Conservation (phyloP, 345 rosid species). For the Angophora floribunda region DNA sequence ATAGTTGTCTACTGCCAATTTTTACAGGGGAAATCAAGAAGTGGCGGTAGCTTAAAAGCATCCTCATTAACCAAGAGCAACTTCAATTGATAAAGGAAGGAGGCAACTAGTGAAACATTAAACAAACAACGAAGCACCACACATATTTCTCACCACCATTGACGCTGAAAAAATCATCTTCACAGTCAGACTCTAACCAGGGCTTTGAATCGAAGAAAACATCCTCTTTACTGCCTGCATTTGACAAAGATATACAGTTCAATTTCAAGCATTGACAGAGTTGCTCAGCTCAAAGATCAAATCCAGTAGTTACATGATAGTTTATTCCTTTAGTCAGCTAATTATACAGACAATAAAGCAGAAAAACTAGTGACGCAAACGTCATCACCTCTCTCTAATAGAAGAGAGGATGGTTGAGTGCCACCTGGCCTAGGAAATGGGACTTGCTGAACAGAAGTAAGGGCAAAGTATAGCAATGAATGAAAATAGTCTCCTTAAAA, state of each 20-base stretch:
- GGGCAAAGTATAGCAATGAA: not conserved
- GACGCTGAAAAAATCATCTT: slow-evolving; percentile 89
- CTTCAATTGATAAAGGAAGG: not conserved
- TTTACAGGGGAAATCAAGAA: not conserved
- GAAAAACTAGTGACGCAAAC: not conserved
- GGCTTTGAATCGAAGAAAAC: slow-evolving; percentile 70
- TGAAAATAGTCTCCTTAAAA: not conserved
- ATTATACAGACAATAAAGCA: not conserved
- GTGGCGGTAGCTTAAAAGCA: not conserved
- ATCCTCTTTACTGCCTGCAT: slow-evolving; percentile 83
- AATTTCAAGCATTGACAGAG: not conserved
- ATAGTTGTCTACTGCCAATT: not conserved
- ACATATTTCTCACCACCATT: slow-evolving; percentile 60
- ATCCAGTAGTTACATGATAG: not conserved
- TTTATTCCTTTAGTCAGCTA: not conserved
- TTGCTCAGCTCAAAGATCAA: not conserved
- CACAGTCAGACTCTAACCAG: slow-evolving; percentile 83
- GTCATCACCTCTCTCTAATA: not conserved
- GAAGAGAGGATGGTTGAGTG: not conserved
- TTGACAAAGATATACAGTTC: not conserved
- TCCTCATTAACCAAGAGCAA: not conserved
- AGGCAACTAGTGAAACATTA: not conserved
- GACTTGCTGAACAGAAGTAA: not conserved
- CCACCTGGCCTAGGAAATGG: not conserved
- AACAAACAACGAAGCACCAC: not conserved